phyloP scores from a whole-genome alignment of 805 yeast species.

The Saccharomyces kudriavzevii region DNA sequence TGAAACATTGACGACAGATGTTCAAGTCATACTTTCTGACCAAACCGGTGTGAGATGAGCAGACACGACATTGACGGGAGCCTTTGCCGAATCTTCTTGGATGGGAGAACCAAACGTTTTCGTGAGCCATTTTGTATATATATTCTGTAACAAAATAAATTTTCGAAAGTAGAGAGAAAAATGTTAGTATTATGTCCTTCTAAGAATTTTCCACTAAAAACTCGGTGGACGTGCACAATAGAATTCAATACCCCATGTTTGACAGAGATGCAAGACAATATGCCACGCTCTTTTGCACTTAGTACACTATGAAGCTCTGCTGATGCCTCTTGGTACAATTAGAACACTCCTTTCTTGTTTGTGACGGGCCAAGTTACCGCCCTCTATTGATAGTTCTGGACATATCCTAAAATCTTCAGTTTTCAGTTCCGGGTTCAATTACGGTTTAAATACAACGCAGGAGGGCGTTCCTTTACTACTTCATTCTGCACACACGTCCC shows the following conservation, averaged over 20 bases:
- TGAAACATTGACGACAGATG: conserved; percentile 99
- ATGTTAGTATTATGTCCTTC: background rate
- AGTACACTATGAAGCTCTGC: background rate
- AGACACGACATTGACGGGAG: conserved; percentile 99
- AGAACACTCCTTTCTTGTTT: background rate
- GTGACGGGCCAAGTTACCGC: background rate
- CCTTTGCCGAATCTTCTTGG: conserved; percentile 99
- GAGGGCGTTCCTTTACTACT: background rate
- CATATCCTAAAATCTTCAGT: background rate
- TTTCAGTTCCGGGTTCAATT: background rate
- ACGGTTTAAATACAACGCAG: background rate
- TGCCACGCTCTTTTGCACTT: background rate
- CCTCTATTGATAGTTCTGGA: background rate
- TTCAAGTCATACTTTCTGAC: conserved; percentile 99
- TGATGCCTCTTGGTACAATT: background rate
- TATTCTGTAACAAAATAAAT: background rate
- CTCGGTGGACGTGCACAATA: background rate
- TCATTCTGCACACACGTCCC: background rate
- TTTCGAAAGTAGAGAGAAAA: background rate
- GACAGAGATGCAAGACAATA: background rate
- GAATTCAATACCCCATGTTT: background rate
- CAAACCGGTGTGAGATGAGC: conserved; percentile 97
- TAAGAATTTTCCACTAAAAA: background rate
- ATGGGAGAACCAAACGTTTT: conserved; percentile 99
- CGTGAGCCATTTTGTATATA: conserved; percentile 89